Evolutionary conservation across 129 eudicot species (phyloP).

Genomic region (Logfia minima): DNA sequence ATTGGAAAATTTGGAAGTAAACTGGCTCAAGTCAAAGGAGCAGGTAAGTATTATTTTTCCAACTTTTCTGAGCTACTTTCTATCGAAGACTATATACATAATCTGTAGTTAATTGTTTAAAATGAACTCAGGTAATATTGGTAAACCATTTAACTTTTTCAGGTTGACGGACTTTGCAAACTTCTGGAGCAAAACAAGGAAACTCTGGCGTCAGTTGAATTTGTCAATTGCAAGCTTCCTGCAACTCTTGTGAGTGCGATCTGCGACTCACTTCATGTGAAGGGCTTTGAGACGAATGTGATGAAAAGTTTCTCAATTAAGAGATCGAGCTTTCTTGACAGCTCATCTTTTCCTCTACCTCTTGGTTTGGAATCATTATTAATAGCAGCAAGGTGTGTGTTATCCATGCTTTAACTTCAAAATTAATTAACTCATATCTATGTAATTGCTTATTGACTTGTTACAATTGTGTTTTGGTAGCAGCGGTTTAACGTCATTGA

Average conservation of each 20-base stretch:
- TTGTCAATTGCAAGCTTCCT: constrained; percentile 73
- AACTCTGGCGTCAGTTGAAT: constrained; percentile 53
- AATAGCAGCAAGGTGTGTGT: constrained; percentile 57
- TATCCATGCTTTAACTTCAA: not conserved
- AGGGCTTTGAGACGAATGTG: constrained; percentile 45
- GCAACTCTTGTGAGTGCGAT: constrained; percentile 56
- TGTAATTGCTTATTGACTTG: not conserved
- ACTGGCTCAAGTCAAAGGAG: constrained; percentile 63
- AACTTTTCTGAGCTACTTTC: constrained; percentile 4
- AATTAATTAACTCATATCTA: not conserved
- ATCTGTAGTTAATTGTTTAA: not conserved
- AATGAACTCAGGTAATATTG: too few species aligned
- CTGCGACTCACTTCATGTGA: constrained; percentile 47
- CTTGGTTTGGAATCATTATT: constrained; percentile 53
- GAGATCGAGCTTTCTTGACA: constrained; percentile 64
- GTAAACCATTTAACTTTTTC: constrained; percentile 10
- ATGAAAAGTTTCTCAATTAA: constrained; percentile 60
- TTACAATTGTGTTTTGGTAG: constrained; percentile 14
- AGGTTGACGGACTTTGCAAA: constrained; percentile 88
- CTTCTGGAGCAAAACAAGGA: constrained; percentile 55
- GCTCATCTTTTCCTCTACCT: constrained; percentile 50
- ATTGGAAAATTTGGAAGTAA: constrained; percentile 54
- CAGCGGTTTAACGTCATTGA: constrained; percentile 59
- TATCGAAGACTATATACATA: not conserved
- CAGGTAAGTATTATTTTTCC: constrained; percentile 47